phyloP scores from a whole-genome alignment of 108 stramenopile genomes.

The Fistulifera pelliculosa region DNA sequence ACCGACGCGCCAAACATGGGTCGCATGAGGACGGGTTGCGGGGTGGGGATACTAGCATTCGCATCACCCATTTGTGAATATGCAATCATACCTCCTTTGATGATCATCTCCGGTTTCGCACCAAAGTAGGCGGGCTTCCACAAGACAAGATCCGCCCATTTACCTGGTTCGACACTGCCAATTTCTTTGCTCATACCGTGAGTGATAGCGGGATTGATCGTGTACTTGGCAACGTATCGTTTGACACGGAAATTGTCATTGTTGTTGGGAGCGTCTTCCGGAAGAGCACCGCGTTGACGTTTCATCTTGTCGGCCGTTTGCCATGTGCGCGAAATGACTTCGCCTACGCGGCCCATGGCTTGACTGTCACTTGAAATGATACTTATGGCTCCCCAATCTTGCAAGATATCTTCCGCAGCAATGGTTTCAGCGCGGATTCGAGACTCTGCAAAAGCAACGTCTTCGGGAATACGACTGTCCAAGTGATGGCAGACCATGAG shows the following conservation, averaged over 20 bases:
- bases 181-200: slow-evolving; percentile 92
- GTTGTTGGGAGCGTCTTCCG: slow-evolving; percentile 46
- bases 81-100: slow-evolving; percentile 93
- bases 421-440: slow-evolving; percentile 97
- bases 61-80: slow-evolving; percentile 98
- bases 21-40: slow-evolving; percentile 94
- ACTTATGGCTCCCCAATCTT: slow-evolving; percentile 94
- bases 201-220: slow-evolving; percentile 96
- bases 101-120: slow-evolving; percentile 94
- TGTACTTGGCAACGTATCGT: slow-evolving; percentile 97
- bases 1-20: slow-evolving; percentile 90
- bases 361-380: slow-evolving; percentile 89
- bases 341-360: slow-evolving; percentile 98
- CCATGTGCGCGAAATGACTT: slow-evolving; percentile 97
- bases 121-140: slow-evolving; percentile 94
- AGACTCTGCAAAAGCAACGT: slow-evolving; percentile 94
- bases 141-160: slow-evolving; percentile 90
- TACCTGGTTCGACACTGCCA: slow-evolving; percentile 90
- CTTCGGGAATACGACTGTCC: slow-evolving; percentile 86
- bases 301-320: slow-evolving; percentile 99
- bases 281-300: slow-evolving; percentile 83
- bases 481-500: slow-evolving; percentile 96
- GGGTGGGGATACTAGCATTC: slow-evolving; percentile 95
- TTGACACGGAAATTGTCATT: slow-evolving; percentile 91
- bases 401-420: slow-evolving; percentile 95